phyloP scores from a whole-genome alignment of 768 basidiomycete species.

The Rhodosporidiobolus odoratus region DNA sequence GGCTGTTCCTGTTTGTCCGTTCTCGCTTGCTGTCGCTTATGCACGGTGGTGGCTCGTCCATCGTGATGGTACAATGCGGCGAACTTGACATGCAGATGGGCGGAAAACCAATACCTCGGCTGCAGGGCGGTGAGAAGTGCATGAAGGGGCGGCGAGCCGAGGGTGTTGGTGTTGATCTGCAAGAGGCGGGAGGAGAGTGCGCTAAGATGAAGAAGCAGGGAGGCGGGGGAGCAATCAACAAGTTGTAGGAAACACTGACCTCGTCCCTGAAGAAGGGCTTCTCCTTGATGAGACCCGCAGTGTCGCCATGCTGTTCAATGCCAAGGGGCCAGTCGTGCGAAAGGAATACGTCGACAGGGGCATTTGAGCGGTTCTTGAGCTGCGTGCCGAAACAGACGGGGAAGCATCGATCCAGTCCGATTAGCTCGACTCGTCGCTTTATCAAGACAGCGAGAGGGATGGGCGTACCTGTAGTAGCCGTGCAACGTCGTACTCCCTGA shows the following conservation, averaged over 20 bases:
- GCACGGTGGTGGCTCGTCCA: slow-evolving; percentile 28
- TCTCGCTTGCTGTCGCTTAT: too few species aligned
- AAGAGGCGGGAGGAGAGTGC: background rate
- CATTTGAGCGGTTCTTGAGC: slow-evolving; percentile 18
- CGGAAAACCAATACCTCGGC: slow-evolving; percentile 87
- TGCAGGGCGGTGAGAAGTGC: slow-evolving; percentile 64
- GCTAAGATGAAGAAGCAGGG: background rate
- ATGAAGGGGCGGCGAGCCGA: slow-evolving; percentile 84
- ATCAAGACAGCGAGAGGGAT: background rate
- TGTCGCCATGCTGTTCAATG: slow-evolving; percentile 76
- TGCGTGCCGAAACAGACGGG: background rate
- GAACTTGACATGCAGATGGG: slow-evolving; percentile 82
- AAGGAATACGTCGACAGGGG: slow-evolving; percentile 64
- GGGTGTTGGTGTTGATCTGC: slow-evolving; percentile 56
- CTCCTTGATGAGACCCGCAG: slow-evolving; percentile 58
- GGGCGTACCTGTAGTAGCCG: slow-evolving; percentile 61
- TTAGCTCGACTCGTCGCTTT: background rate
- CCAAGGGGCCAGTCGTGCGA: slow-evolving; percentile 94
- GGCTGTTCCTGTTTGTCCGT: too few species aligned
- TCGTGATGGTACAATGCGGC: slow-evolving; percentile 55
- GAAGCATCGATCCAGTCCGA: background rate
- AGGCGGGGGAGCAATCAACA: background rate
- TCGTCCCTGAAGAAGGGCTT: slow-evolving; percentile 76
- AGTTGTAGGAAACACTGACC: slow-evolving; percentile 35
- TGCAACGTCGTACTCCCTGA: slow-evolving; percentile 74